phyloP scores from a whole-genome alignment of 2,329 filamentous ascomycete species.

The Pseudogymnoascus sp. region DNA sequence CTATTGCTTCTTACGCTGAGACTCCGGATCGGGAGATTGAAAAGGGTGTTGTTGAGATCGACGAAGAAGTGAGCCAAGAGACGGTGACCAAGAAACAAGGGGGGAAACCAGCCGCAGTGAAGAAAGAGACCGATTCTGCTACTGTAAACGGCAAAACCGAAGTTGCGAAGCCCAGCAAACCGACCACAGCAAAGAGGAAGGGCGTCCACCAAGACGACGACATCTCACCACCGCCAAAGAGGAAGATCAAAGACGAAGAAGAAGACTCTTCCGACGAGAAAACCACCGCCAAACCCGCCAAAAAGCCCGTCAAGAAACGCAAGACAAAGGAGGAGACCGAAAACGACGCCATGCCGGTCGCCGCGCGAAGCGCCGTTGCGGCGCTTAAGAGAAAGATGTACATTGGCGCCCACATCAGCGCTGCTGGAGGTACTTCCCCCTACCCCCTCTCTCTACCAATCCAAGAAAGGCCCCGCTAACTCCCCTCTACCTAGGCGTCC shows the following conservation, averaged over 20 bases:
- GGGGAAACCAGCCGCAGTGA: conserved; percentile 12
- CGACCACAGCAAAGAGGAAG: background rate
- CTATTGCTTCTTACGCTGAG: conserved; percentile 10
- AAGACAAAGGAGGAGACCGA: conserved; percentile 52
- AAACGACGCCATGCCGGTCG: conserved; percentile 55
- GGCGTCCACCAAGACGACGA: background rate
- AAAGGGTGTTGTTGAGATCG: conserved; percentile 12
- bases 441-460: background rate
- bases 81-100: conserved; percentile 14
- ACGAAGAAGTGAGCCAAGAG: conserved; percentile 10
- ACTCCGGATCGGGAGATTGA: conserved; percentile 15
- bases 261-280: conserved; percentile 20
- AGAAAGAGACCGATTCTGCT: conserved; percentile 11
- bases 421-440: conserved; percentile 62
- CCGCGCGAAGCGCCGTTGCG: conserved; percentile 54
- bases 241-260: conserved; percentile 24
- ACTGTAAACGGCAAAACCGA: background rate
- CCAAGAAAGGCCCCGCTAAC: conserved; percentile 15
- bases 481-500: conserved; percentile 59
- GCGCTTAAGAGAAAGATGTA: conserved; percentile 66
- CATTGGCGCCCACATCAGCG: conserved; percentile 87
- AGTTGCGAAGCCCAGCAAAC: background rate
- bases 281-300: conserved; percentile 16
- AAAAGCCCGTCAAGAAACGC: conserved; percentile 34
- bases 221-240: background rate